Base-by-base conservation (phyloP, 768 basidiomycete species). In the Tremella mesenterica region DNA sequence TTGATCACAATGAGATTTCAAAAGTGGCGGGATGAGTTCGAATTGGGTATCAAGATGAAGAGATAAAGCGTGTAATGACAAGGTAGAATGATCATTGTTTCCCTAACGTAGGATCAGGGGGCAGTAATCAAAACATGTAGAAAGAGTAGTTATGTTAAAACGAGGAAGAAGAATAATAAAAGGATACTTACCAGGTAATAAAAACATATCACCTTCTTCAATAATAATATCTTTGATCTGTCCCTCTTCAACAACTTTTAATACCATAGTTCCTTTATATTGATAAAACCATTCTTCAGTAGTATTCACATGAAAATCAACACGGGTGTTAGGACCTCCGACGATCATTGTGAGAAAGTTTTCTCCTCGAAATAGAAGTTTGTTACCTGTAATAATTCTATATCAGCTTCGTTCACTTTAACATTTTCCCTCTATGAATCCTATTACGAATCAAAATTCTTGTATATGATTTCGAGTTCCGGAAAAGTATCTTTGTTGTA, bases 201-300 rank as follows among this genome's bases (percentile, higher is more conserved):
- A 66, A 73, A 95, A 96, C 91, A 96, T 96, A 56, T 91, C 90
- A 44, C 92, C 92, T 73, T 99, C 91, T 58, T 83, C 85, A 61
- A 97, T 95, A 25, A 76, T 76, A 44, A 96, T 86, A 70, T 97
- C 93, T 67, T 79, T 78, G 16, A 68, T 64, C 38, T 69, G 58
- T 0, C 75, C 75, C 48, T 74, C 71, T 52, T 75, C 75, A 14
- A 95, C 84, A 0, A 88, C 84, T 55, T 86, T 83, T 20, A 99
- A 77, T 1, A 88, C 76, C 91, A 97, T 96, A 1, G 80, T 82
- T 2, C 93, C 93, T 72, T 91, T 90, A 77, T 92, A 79, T 70
- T 99, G 93, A 74, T 91, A 96, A 74, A 96, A 97, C 92, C 91
- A 96, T 74, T 97, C 93, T 85, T 95, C 90, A 0, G 92, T 96